Conservation (phyloP, 768 basidiomycete species). For the Hygrocybe punicea region DNA sequence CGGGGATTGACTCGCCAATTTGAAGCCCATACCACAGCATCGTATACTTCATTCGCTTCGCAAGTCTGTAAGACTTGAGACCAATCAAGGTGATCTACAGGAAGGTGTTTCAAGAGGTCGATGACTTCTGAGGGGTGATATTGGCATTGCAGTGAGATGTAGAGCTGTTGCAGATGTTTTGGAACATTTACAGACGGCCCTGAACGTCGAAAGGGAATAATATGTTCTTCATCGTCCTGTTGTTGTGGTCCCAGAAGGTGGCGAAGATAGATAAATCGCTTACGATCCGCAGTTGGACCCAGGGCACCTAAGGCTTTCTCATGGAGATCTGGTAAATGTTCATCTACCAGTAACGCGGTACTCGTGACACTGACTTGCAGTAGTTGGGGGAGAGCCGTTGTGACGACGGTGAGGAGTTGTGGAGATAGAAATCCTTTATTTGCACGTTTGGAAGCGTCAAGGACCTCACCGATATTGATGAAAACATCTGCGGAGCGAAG, state of each 20-base stretch:
- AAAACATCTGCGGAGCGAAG: constrained; percentile 61
- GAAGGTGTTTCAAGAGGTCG: constrained; percentile 53
- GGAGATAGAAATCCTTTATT: constrained; percentile 52
- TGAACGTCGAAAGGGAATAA: constrained; percentile 18
- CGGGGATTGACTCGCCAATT: constrained; percentile 60
- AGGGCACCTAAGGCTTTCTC: constrained; percentile 54
- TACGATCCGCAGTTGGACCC: constrained; percentile 41
- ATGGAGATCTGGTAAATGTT: constrained; percentile 65
- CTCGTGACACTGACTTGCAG: constrained; percentile 56
- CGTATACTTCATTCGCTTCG: constrained; percentile 61
- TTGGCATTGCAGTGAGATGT: constrained; percentile 70
- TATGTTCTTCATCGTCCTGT: constrained; percentile 41
- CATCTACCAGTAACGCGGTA: constrained; percentile 73
- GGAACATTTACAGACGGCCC: constrained; percentile 47
- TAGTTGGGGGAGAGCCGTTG: constrained; percentile 60
- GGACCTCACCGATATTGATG: constrained; percentile 57
- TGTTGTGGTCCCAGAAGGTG: constrained; percentile 59
- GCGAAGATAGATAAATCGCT: constrained; percentile 74
- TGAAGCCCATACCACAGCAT: constrained; percentile 80
- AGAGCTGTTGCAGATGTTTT: constrained; percentile 51
- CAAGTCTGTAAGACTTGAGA: constrained; percentile 56
- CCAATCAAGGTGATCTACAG: constrained; percentile 54
- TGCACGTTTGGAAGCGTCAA: constrained; percentile 44
- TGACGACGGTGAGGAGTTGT: constrained; percentile 53
- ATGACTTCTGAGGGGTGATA: constrained; percentile 65